Conservation (phyloP, 208 protist genomes). For the Crithidia brevicula region DNA sequence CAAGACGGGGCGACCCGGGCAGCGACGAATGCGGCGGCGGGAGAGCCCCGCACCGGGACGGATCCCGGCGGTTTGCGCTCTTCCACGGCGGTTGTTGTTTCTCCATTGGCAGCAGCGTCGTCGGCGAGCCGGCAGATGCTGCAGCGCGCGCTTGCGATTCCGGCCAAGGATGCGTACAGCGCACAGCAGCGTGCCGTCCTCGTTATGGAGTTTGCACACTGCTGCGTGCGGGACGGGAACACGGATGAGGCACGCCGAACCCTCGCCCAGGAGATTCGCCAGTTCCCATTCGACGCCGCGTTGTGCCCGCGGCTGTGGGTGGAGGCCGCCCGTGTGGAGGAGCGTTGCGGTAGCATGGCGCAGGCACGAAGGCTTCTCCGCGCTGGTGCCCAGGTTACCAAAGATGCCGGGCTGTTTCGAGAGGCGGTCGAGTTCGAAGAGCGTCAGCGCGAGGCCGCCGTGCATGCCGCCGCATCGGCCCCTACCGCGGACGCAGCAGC, state of each 20-base stretch:
- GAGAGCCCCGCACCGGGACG: not conserved
- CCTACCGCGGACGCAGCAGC: not conserved
- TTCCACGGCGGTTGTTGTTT: not conserved
- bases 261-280: conserved; percentile 61
- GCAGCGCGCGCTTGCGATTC: conserved; percentile 25
- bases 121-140: conserved; percentile 29
- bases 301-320: conserved; percentile 74
- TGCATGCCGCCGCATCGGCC: not conserved
- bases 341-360: conserved; percentile 49
- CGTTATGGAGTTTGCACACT: conserved; percentile 71
- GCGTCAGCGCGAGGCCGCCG: conserved; percentile 21
- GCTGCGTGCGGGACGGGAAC: conserved; percentile 34
- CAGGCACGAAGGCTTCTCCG: conserved; percentile 71
- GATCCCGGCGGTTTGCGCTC: not conserved
- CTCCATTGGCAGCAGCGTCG: not conserved
- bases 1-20: conserved; percentile 24
- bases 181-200: conserved; percentile 78
- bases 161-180: conserved; percentile 34
- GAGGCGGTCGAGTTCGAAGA: conserved; percentile 50
- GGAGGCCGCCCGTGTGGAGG: conserved; percentile 79
- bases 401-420: conserved; percentile 42
- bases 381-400: conserved; percentile 57
- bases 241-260: conserved; percentile 46
- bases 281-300: conserved; percentile 73
- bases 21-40: not conserved